Conservation (phyloP, 805 yeast genomes). For the Metschnikowia bowlesiae region DNA sequence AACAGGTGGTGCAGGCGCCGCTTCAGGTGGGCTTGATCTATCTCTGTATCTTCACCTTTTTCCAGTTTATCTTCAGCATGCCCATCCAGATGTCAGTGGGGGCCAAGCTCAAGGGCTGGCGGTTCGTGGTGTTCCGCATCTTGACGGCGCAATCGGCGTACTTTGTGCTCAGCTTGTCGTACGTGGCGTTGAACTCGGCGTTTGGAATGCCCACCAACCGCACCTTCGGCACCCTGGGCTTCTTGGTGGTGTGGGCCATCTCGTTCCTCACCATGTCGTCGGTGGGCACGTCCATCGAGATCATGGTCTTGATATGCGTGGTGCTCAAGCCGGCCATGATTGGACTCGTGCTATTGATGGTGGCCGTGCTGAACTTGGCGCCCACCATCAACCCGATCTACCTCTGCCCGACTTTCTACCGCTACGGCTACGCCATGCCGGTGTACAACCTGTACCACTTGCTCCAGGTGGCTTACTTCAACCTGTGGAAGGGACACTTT, state of each 20-base stretch:
- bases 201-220: conserved; percentile 20
- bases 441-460: conserved; percentile 27
- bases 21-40: conserved; percentile 31
- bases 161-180: conserved; percentile 24
- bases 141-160: conserved; percentile 27
- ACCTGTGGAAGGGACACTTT: conserved; percentile 32
- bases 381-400: conserved; percentile 31
- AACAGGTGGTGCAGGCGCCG: conserved; percentile 27
- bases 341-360: conserved; percentile 25
- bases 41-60: conserved; percentile 30
- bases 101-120: conserved; percentile 22
- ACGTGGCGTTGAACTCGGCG: conserved; percentile 26
- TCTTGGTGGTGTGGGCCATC: conserved; percentile 31
- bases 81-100: conserved; percentile 27
- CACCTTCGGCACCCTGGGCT: conserved; percentile 30
- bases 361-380: conserved; percentile 27
- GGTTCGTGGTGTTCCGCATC: conserved; percentile 23
- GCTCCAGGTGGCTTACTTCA: conserved; percentile 29
- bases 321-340: conserved; percentile 24
- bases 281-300: conserved; percentile 29
- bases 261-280: conserved; percentile 28
- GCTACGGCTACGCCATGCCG: conserved; percentile 38
- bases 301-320: conserved; percentile 20
- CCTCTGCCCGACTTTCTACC: conserved; percentile 27
- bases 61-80: conserved; percentile 28